Base-by-base conservation (phyloP, 768 basidiomycete species). In the Collybiopsis confluens region DNA sequence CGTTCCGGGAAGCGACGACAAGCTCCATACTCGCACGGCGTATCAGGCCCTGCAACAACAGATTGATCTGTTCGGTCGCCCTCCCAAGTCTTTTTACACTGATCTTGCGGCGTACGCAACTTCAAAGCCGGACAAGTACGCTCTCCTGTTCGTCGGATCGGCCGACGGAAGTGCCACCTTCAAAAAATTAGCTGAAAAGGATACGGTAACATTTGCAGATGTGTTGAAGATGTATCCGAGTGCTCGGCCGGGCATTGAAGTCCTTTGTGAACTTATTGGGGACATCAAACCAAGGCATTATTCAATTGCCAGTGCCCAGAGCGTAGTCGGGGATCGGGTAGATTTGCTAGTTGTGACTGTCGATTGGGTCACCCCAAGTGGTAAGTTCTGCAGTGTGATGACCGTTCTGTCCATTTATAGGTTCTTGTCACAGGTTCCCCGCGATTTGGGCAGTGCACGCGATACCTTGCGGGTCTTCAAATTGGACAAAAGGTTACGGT, bases 251-350 rank as follows among this genome's bases (percentile, higher is more conserved):
- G 80, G 82, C 27, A 85, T 98, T 35, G 92, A 92, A 69, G 83
- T 78, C 53, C 77, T 97, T 2, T 94, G 95, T 62, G 89, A 91
- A 66, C 67, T 97, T 61, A 76, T 98, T 42, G 95, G 92, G 1
- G 93, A 97, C 66, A 98, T 92, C 74, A 94, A 97, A 70, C 95
- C 96, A 3, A 81, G 97, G 57, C 97, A 98, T 70, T 99, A 99
- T 70, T 96, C 92, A 68, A 99, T 99, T 64, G 96, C 97, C 20
- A 93, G 90, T 60, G 83, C 93, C 30, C 96, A 98, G 70, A 90
- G 88, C 63, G 94, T 90, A 53, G 95, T 98, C 15, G 97, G 97
- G 4, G 81, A 98, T 65, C 82, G 90, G 54, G 94, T 99, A 7
- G 96, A 99, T 68, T 74, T 99, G 26, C 74, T 99, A 54, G 88